Conservation (phyloP, 1,284 basidiomycete genomes). For the Malassezia arunalokei region DNA sequence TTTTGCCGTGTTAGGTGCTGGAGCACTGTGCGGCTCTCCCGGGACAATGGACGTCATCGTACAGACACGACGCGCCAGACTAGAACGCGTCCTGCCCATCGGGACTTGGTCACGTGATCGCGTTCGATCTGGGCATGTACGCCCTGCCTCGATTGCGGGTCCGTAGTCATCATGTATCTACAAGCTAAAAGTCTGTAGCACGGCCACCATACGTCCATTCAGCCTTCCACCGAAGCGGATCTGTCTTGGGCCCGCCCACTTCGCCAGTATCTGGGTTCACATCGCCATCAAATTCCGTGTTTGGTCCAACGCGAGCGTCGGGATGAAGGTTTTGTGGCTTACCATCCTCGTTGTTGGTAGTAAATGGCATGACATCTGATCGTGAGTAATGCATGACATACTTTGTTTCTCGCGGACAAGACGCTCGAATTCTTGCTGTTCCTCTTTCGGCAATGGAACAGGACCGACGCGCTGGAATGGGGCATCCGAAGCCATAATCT, state of each 20-base stretch:
- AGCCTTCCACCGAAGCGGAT: constrained; percentile 49
- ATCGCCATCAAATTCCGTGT: constrained; percentile 52
- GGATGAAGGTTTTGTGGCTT: constrained; percentile 34
- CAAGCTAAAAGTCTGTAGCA: constrained; percentile 35
- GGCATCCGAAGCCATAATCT: background rate
- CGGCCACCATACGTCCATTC: constrained; percentile 46
- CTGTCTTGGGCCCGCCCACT: constrained; percentile 52
- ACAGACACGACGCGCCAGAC: background rate
- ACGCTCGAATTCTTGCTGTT: constrained; percentile 48
- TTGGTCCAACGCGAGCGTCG: constrained; percentile 43
- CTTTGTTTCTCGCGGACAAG: constrained; percentile 42
- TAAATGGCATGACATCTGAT: constrained; percentile 17
- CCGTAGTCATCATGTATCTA: background rate
- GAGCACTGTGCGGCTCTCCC: background rate
- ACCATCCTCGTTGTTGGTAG: constrained; percentile 2
- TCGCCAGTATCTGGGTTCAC: constrained; percentile 53
- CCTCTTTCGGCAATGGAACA: constrained; percentile 43
- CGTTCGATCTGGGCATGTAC: background rate
- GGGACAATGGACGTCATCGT: background rate
- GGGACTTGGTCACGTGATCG: background rate
- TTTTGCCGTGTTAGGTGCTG: background rate
- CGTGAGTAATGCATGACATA: constrained; percentile 15
- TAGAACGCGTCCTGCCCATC: too few species aligned
- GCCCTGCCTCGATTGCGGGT: background rate
- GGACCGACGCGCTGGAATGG: constrained; percentile 45